Conservation (phyloP, 257 asterid genomes). For the Scutellaria baicalensis region DNA sequence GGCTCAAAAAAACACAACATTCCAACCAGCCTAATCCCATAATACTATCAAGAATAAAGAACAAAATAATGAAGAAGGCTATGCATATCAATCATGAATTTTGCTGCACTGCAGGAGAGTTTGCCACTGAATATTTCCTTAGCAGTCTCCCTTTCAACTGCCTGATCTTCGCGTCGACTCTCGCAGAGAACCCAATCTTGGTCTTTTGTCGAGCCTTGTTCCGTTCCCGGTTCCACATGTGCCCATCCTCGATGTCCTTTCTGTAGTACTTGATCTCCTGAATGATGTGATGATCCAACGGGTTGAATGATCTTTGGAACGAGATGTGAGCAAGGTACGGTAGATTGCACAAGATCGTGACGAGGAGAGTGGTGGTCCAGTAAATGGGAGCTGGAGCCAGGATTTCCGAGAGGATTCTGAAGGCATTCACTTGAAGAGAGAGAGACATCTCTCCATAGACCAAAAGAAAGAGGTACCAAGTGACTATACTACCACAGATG, state of each 20-base stretch:
- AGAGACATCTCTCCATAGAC: conserved; percentile 49
- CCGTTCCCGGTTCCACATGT: conserved; percentile 80
- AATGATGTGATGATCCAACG: conserved; percentile 91
- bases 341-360: conserved; percentile 54
- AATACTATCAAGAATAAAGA: conserved; percentile 16
- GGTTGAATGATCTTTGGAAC: conserved; percentile 70
- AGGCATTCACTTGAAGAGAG: conserved; percentile 40
- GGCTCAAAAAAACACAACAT: conserved; percentile 8
- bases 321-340: conserved; percentile 82
- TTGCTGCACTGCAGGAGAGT: conserved; percentile 7
- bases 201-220: conserved; percentile 72
- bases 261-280: conserved; percentile 80
- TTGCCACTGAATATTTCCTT: conserved; percentile 52
- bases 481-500: conserved; percentile 56
- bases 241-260: conserved; percentile 76
- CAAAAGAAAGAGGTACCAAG: conserved; percentile 79
- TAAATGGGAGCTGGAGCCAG: conserved; percentile 86
- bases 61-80: background rate
- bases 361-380: conserved; percentile 78
- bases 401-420: conserved; percentile 48
- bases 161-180: conserved; percentile 91
- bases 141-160: conserved; percentile 63
- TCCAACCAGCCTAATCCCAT: conserved; percentile 1
- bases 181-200: conserved; percentile 78
- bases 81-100: background rate